Evolutionary conservation across 805 yeast species (phyloP).

Genomic region (Isabelozyma gotoi): DNA sequence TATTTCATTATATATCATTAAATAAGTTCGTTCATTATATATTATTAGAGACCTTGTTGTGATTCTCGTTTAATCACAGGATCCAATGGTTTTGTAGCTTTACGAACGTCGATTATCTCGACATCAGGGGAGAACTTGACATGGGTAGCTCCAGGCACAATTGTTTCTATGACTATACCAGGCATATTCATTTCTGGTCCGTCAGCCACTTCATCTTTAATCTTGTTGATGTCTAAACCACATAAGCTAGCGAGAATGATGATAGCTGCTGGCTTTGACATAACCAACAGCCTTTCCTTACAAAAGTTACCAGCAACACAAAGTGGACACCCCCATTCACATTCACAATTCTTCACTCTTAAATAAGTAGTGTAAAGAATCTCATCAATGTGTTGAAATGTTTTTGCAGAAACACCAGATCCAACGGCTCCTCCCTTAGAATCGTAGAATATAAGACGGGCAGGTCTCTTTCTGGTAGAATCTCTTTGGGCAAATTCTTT

Average conservation of each 20-base stretch:
- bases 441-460: constrained; percentile 81
- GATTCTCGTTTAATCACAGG: constrained; percentile 1
- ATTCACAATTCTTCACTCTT: constrained; percentile 62
- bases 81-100: constrained; percentile 8
- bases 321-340: constrained; percentile 78
- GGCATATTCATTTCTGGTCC: constrained; percentile 84
- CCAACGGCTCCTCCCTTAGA: constrained; percentile 79
- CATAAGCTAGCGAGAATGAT: constrained; percentile 63
- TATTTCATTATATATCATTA: too few species aligned
- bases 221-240: constrained; percentile 50
- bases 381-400: constrained; percentile 74
- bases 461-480: constrained; percentile 76
- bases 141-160: constrained; percentile 50
- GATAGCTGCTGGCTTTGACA: constrained; percentile 84
- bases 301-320: constrained; percentile 87
- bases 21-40: not conserved
- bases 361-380: constrained; percentile 60
- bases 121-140: constrained; percentile 67
- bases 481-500: constrained; percentile 85
- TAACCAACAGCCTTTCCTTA: constrained; percentile 74
- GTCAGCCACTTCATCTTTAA: constrained; percentile 47
- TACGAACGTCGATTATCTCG: constrained; percentile 25
- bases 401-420: constrained; percentile 75
- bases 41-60: not conserved
- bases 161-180: constrained; percentile 63